Base-by-base conservation (phyloP, 768 basidiomycete species). In the Lactarius vividus region DNA sequence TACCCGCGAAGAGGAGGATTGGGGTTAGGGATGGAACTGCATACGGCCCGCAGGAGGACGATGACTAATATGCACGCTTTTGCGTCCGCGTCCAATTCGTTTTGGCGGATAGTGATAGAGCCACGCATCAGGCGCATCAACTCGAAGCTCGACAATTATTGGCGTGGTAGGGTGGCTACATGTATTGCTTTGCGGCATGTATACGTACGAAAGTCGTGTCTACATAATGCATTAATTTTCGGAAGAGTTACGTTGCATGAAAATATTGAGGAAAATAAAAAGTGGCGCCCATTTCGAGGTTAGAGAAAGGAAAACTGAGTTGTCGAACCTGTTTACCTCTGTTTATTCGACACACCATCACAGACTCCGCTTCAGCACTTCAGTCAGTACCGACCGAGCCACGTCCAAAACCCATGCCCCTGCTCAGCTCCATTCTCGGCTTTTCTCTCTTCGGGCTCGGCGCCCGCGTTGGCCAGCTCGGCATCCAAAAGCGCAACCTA, bases 371-470 rank as follows among this genome's bases (percentile, higher is more conserved):
- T 23, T 13, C 46, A 49, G 4, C 49, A 52, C 44, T 9, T 31
- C 7, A 31, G 35, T 33, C 44, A 11, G 57, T 53, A 57, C 57
- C 44, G 46, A 60, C 53, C 28, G 23, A 28, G 23, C 8, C 11
- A 64, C 59, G 59, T 26, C 56, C 28, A 64, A 62, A 61, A 69
- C 61, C n/a, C 63, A 91, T 91, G 87, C 74, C 88, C 49, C 77
- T 92, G 73, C 78, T 89, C 63, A 78, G 85, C 58, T 91, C 85
- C 73, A 77, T 93, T 68, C 75, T 92, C 73, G 91, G 91, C 49
- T 92, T 92, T 77, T 89, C 91, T 3, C 76, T 83, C 63, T 88
- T 94, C 73, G 94, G 94, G 52, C 88, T 97, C 65, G 87, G 88
- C 26, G 87, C 88, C 23, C 84, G 95, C 65, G 81, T 94, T 66